Percentiles rank a stretch among this genome's conserved stretches.
Evolutionary conservation across 1,139 yeast species (phyloP).

Genomic region (Hyphopichia pseudoburtonii): DNA sequence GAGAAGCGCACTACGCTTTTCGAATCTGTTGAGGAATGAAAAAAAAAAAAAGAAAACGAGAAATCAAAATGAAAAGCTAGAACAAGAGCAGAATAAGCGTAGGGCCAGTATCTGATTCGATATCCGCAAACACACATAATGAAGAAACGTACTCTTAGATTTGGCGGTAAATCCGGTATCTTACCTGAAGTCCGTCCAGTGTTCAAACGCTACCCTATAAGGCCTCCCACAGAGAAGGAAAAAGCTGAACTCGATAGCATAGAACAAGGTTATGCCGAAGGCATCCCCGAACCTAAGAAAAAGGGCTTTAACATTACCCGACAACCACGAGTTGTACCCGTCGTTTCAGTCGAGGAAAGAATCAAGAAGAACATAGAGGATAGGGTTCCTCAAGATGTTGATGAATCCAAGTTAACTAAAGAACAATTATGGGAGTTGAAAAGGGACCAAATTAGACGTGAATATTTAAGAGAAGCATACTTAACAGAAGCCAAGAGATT

Average conservation of each 20-base stretch:
- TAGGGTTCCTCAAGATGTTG: conserved; percentile 33
- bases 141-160: conserved; percentile 54
- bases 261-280: conserved; percentile 72
- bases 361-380: conserved; percentile 54
- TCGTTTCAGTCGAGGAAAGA: conserved; percentile 57
- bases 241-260: conserved; percentile 42
- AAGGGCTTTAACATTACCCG: conserved; percentile 43
- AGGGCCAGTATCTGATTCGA: no score
- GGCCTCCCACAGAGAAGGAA: conserved; percentile 45
- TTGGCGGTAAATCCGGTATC: conserved; percentile 77
- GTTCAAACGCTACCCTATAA: conserved; percentile 59
- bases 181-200: conserved; percentile 76
- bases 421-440: conserved; percentile 55
- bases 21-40: no score
- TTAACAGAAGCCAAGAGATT: conserved; percentile 58
- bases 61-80: no score
- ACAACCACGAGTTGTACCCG: conserved; percentile 49
- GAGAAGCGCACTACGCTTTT: no score
- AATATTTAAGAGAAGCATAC: conserved; percentile 68
- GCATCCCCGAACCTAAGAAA: conserved; percentile 69
- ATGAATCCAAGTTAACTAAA: conserved; percentile 35
- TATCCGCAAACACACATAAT: no score
- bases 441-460: conserved; percentile 70
- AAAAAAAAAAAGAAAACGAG: no score
- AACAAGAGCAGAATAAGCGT: no score